Evolutionary conservation across 1,284 basidiomycete species (phyloP), one percentile per base, ranked within the genome.

Genomic region (Microbotryum silenes-acaulis): DNA sequence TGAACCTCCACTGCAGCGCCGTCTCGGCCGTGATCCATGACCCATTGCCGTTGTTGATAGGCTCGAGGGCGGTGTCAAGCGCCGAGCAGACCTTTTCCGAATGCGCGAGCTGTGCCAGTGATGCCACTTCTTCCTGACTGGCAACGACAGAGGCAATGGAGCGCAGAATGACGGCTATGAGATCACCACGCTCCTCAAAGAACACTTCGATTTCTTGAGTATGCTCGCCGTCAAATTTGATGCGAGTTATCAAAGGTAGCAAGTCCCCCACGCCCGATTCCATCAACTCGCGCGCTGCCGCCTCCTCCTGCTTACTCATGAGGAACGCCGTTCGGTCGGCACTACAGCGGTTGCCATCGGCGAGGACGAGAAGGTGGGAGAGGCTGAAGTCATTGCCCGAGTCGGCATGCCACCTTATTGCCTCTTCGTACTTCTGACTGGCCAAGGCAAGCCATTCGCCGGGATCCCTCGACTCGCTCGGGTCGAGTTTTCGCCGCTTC

Each of bases 401-500:
- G 16, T 18, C 12, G 37, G 14, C 37, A 42, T 42, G 16, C 37
- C 57, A 51, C n/a, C 18, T 42, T 20, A 49, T 7, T 8, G 62
- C 64, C 7, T 37, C 56, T 2, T 57, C 52, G 52, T 48, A 61
- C 54, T 29, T 55, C 9, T 56, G 47, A 2, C 45, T 29, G 29
- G 59, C 53, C 33, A 51, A 23, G 21, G 56, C 62, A 49, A 64
- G 55, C 67, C 67, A 69, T 21, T 59, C 62, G 18, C 21, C 25
- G 14, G 57, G 61, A 2, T 47, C 29, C 42, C 55, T 54, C 4
- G 67, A 65, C 55, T 69, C 67, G 54, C 50, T 56, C 12, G 60
- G n/a, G 53, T 66, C 67, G 59, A 69, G 10, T 48, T 66, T 69
- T 33, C 67, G 62, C 25, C 57, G 52, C 61, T 69, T 69, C 31